Conservation (phyloP, 202 grass and related monocot genomes). For the Panicum hallii region DNA sequence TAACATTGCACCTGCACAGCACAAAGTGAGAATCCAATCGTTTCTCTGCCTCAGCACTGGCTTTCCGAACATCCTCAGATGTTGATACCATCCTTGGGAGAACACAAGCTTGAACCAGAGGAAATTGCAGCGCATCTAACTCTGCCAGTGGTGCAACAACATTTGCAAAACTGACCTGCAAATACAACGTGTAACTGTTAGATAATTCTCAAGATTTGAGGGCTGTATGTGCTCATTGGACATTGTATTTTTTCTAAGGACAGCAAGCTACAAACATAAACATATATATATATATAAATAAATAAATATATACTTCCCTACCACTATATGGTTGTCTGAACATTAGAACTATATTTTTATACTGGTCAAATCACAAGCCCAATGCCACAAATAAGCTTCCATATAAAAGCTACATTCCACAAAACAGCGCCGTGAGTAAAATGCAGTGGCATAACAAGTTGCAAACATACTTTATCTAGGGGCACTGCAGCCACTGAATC, state of each 20-base stretch:
- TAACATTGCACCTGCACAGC: conserved; percentile 67
- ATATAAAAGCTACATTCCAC: conserved; percentile 22
- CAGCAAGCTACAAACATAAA: conserved; percentile 14
- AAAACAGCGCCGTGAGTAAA: conserved; percentile 24
- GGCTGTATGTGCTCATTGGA: background rate
- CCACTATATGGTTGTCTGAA: background rate
- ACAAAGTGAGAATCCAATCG: conserved; percentile 80
- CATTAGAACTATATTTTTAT: background rate
- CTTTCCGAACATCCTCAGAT: conserved; percentile 70
- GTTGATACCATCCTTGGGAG: conserved; percentile 82
- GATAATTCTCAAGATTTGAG: background rate
- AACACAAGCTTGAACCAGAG: conserved; percentile 89
- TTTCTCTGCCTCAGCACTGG: conserved; percentile 82
- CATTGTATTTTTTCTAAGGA: conserved; percentile 4
- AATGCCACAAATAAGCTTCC: background rate
- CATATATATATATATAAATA: background rate
- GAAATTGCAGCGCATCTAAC: conserved; percentile 84
- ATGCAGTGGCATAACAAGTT: conserved; percentile 1
- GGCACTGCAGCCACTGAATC: conserved; percentile 83
- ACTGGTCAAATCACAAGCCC: background rate
- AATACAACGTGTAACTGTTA: conserved; percentile 32
- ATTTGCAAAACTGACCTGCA: conserved; percentile 84
- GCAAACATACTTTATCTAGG: conserved; percentile 74
- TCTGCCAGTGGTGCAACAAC: conserved; percentile 76
- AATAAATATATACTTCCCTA: background rate